A percentile compares a stretch with the other conserved stretches of the same genome.
Evolutionary conservation across 306 rosid species (phyloP).

Genomic region (Mimosa bimucronata): DNA sequence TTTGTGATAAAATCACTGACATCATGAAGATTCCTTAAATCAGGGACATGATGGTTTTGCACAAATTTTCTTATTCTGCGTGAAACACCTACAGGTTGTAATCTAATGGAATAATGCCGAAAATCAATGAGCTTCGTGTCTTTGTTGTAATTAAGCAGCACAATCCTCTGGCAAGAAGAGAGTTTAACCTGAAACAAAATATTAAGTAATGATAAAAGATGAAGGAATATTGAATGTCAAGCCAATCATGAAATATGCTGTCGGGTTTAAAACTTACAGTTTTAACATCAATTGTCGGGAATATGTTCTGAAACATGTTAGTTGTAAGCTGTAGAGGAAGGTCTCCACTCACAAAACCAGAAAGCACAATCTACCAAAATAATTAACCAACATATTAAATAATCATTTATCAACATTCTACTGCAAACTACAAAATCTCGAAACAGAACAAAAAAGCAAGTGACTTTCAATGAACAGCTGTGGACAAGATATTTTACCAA

Average conservation of each 20-base stretch:
- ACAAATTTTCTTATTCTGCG: conserved; percentile 84
- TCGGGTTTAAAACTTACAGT: conserved; percentile 65
- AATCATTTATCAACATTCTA: conserved; percentile 11
- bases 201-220: conserved; percentile 22
- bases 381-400: background rate
- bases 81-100: conserved; percentile 95
- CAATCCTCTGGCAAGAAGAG: conserved; percentile 89
- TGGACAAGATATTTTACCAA: conserved; percentile 56
- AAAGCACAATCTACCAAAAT: conserved; percentile 80
- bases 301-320: conserved; percentile 86
- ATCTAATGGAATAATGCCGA: conserved; percentile 91
- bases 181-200: conserved; percentile 77
- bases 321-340: conserved; percentile 77
- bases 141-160: conserved; percentile 91
- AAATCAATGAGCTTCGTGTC: conserved; percentile 89
- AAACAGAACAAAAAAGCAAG: conserved; percentile 1
- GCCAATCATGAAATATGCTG: conserved; percentile 6
- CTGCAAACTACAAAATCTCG: conserved; percentile 11
- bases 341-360: conserved; percentile 85
- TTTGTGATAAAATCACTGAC: conserved; percentile 95
- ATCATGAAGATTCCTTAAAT: conserved; percentile 88
- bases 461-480: conserved; percentile 9
- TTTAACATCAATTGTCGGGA: conserved; percentile 92
- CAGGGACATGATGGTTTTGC: conserved; percentile 91
- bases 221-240: conserved; percentile 18